These are phyloP conservation scores for Lactifluus volemus DNA, from an alignment of 768 basidiomycete species.

Conservation along the genomic window DNA sequence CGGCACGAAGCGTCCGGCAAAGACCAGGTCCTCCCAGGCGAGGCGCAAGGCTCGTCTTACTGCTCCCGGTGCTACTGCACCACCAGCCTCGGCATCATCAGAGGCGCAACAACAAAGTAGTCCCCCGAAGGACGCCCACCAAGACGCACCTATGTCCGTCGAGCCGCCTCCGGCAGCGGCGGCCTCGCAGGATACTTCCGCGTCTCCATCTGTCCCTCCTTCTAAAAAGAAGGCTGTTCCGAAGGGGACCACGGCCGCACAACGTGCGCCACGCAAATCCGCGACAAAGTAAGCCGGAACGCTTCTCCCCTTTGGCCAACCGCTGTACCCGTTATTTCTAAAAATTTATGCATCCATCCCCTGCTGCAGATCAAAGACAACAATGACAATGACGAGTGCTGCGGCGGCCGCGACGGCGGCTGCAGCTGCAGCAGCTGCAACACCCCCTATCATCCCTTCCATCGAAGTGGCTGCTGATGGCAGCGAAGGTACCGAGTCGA, in stretches of 20 bases:
- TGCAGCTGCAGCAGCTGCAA: not conserved
- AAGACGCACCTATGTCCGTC: not conserved
- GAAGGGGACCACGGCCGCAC: constrained; percentile 22
- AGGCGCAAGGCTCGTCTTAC: constrained; percentile 16
- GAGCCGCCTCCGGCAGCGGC: constrained; percentile 4
- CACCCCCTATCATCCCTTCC: not conserved
- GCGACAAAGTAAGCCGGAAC: constrained; percentile 23
- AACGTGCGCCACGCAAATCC: constrained; percentile 26
- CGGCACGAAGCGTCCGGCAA: constrained; percentile 28
- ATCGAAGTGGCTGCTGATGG: constrained; percentile 3
- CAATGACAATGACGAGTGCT: not conserved
- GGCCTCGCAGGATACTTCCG: constrained; percentile 7
- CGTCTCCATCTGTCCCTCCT: constrained; percentile 6
- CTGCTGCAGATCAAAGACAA: not conserved
- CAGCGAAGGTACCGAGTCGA: constrained; percentile 2
- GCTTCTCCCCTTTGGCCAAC: not conserved
- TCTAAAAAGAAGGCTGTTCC: constrained; percentile 23
- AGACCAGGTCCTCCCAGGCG: constrained; percentile 11
- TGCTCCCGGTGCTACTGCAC: not conserved
- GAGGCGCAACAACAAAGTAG: not conserved
- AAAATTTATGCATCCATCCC: not conserved
- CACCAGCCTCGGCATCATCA: not conserved
- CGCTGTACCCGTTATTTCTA: not conserved
- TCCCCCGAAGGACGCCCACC: not conserved
- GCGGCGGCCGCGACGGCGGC: not conserved